Conservation (phyloP, 352 stramenopile genomes). For the Elongisporangium anandrum region DNA sequence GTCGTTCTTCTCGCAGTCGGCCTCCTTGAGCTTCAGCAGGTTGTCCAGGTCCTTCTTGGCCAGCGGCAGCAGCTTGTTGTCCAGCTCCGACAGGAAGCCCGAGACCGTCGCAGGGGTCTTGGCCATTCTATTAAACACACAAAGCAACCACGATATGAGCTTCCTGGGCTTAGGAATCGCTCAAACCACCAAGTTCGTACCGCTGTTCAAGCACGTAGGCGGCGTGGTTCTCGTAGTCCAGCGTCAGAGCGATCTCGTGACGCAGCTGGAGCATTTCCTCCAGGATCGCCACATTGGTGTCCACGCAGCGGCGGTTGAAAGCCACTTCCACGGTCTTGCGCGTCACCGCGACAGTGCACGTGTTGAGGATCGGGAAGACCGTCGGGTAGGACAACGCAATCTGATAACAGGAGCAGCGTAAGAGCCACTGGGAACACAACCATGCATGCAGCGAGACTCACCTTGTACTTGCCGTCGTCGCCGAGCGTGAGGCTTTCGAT, state of each 20-base stretch:
- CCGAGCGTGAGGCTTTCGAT: slow-evolving; percentile 63
- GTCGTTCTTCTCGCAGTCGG: slow-evolving; percentile 42
- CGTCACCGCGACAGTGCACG: slow-evolving; percentile 79
- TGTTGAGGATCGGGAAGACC: slow-evolving; percentile 87
- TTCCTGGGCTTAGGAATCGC: slow-evolving; percentile 6
- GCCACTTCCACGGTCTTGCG: slow-evolving; percentile 75
- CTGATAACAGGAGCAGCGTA: slow-evolving; percentile 11
- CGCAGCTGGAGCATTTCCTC: slow-evolving; percentile 81
- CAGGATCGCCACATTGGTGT: slow-evolving; percentile 77
- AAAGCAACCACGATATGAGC: not conserved
- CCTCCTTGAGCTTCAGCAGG: slow-evolving; percentile 71
- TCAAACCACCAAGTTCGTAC: slow-evolving; percentile 25
- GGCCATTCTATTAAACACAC: slow-evolving; percentile 44
- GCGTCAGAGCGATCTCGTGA: slow-evolving; percentile 62
- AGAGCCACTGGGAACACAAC: not conserved
- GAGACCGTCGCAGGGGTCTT: slow-evolving; percentile 53
- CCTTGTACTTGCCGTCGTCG: slow-evolving; percentile 75
- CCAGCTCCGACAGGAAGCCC: slow-evolving; percentile 66
- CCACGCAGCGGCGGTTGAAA: slow-evolving; percentile 82
- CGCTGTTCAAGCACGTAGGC: slow-evolving; percentile 81
- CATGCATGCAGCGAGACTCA: slow-evolving; percentile 15
- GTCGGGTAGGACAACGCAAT: slow-evolving; percentile 87
- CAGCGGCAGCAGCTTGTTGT: slow-evolving; percentile 73
- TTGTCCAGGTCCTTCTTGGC: slow-evolving; percentile 71
- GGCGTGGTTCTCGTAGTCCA: slow-evolving; percentile 84